phyloP scores from a whole-genome alignment of 2,329 filamentous ascomycete species.

The Fusarium continuum region DNA sequence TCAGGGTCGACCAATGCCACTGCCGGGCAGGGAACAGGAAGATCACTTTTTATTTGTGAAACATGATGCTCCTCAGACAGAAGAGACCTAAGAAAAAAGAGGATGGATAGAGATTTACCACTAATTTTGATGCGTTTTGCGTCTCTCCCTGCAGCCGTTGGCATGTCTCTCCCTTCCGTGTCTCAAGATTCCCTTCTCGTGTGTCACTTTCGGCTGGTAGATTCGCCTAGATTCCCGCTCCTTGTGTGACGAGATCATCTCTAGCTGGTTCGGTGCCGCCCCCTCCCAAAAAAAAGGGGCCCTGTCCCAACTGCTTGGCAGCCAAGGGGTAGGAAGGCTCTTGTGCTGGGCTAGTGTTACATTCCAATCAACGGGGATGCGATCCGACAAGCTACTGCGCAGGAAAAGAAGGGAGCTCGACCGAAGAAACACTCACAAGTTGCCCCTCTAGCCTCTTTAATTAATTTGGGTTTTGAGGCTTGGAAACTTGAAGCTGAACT shows the following conservation, averaged over 20 bases:
- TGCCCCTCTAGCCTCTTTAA: not conserved
- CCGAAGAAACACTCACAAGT: not conserved
- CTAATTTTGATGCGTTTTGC: not conserved
- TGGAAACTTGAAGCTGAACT: conserved; percentile 21
- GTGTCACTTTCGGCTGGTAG: conserved; percentile 11
- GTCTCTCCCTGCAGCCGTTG: conserved; percentile 20
- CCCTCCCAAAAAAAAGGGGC: conserved; percentile 16
- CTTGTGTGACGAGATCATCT: conserved; percentile 16
- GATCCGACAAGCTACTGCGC: conserved; percentile 14
- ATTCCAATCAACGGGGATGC: conserved; percentile 31
- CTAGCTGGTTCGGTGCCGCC: conserved; percentile 3
- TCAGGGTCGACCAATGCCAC: conserved; percentile 15
- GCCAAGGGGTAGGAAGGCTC: not conserved
- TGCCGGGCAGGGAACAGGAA: conserved; percentile 12
- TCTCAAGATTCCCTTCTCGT: conserved; percentile 13
- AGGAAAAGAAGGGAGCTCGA: conserved; percentile 18
- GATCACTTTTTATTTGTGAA: conserved; percentile 19
- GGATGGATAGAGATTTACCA: conserved; percentile 1
- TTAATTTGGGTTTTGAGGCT: conserved; percentile 16
- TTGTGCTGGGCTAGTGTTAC: conserved; percentile 12
- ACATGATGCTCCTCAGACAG: conserved; percentile 29
- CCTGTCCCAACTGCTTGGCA: conserved; percentile 14
- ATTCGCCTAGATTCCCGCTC: conserved; percentile 35
- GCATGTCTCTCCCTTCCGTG: conserved; percentile 35
- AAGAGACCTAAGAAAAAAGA: not conserved